These are phyloP conservation scores for Aureobasidium mangrovei DNA, from an alignment of 2,329 filamentous ascomycete species.

Conservation along the genomic window DNA sequence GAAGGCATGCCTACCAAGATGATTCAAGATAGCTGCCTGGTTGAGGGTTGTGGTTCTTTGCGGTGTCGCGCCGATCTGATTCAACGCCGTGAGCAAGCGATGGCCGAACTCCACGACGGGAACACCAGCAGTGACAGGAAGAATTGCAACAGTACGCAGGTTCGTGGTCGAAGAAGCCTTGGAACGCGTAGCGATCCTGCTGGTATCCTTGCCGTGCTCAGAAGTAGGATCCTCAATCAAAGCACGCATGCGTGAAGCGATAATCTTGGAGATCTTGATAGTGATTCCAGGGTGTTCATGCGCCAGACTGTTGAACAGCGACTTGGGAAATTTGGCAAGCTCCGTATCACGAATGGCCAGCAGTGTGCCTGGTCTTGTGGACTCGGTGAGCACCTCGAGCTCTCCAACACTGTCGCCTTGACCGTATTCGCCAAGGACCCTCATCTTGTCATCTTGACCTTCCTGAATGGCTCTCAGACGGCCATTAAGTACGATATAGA, in stretches of 20 bases:
- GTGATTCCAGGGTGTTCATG: constrained; percentile 97
- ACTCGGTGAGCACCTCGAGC: constrained; percentile 93
- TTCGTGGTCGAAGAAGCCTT: constrained; percentile 82
- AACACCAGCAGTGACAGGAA: constrained; percentile 84
- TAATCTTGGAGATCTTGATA: constrained; percentile 98
- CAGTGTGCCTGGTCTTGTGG: constrained; percentile 76
- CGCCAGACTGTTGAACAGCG: constrained; percentile 92
- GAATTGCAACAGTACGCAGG: constrained; percentile 79
- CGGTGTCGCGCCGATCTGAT: constrained; percentile 70
- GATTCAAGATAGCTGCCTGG: constrained; percentile 86
- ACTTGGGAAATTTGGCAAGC: constrained; percentile 89
- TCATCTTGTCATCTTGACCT: constrained; percentile 69
- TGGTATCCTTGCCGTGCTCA: constrained; percentile 54
- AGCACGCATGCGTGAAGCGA: constrained; percentile 86
- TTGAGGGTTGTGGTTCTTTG: constrained; percentile 90
- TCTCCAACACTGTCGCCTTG: constrained; percentile 98
- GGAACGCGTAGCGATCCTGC: constrained; percentile 46
- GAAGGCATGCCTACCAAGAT: constrained; percentile 91
- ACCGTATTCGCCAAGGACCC: constrained; percentile 83
- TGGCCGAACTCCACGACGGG: constrained; percentile 94
- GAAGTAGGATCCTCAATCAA: constrained; percentile 69
- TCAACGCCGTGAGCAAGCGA: constrained; percentile 74
- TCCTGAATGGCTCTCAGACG: constrained; percentile 79
- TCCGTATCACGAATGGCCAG: constrained; percentile 97
- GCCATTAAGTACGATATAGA: constrained; percentile 95